phyloP scores from a whole-genome alignment of 768 basidiomycete genomes.

The Chalciporus sphaerocephalus region DNA sequence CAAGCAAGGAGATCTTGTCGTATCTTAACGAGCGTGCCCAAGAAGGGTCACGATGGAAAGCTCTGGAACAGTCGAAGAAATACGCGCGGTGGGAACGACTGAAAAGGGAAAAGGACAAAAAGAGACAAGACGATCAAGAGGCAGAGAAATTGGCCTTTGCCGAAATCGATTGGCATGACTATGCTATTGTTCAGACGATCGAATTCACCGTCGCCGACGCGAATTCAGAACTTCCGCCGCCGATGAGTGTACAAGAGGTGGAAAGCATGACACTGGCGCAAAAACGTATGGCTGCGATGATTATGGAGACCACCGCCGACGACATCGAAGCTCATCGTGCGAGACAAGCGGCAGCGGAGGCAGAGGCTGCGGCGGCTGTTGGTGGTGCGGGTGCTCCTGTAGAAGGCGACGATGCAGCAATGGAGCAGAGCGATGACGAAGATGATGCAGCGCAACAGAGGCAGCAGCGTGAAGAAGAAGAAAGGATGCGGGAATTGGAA shows the following conservation, averaged over 20 bases:
- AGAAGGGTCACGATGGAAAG: conserved; percentile 68
- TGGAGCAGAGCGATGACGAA: conserved; percentile 83
- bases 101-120: conserved; percentile 80
- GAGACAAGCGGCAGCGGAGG: conserved; percentile 79
- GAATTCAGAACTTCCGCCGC: conserved; percentile 88
- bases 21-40: conserved; percentile 66
- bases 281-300: conserved; percentile 97
- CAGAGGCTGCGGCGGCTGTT: conserved; percentile 78
- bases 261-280: conserved; percentile 96
- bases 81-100: conserved; percentile 88
- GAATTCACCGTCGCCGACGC: conserved; percentile 95
- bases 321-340: conserved; percentile 81
- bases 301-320: conserved; percentile 91
- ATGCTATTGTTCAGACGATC: conserved; percentile 95
- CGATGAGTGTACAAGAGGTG: conserved; percentile 92
- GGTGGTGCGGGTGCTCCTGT: conserved; percentile 50
- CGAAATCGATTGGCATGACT: conserved; percentile 99
- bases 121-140: conserved; percentile 85
- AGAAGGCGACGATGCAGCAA: conserved; percentile 57
- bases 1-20: conserved; percentile 69
- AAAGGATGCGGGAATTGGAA: conserved; percentile 64
- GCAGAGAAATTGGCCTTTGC: conserved; percentile 91
- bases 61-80: conserved; percentile 68
- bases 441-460: conserved; percentile 62
- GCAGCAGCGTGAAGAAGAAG: conserved; percentile 64